Base-by-base conservation (phyloP, 2,329 filamentous ascomycete species). In the Aspergillus sp. region DNA sequence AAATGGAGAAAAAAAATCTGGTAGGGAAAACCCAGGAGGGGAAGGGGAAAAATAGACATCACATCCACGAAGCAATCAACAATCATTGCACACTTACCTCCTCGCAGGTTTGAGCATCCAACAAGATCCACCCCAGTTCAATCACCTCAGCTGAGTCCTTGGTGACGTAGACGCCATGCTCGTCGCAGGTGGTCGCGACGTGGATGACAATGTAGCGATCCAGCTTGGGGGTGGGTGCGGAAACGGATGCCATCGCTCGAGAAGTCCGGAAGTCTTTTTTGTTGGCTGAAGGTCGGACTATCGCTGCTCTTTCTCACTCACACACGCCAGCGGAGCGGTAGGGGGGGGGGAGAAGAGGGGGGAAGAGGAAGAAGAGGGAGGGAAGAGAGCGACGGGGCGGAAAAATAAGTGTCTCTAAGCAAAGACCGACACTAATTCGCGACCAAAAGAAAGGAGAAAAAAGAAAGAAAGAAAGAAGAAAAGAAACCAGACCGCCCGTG, bases 141-240 rank as follows among this genome's bases (percentile, higher is more conserved):
- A 99, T 99, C 67, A 99, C 95, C 82, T 99, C 95, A 63, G 95
- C 95, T 60, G 95, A 98, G 80, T 99, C 95, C 81, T 98, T 98
- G 61, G 95, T 99, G 60, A 99, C 95, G 78, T 99, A 99, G 67
- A 99, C 95, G 64, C 95, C 95, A 80, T 99, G 95, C 78, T 99
- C 95, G 78, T 99, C 95, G 80, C 95, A 99, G 69, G 95, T 99
- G 39, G 95, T 99, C 65, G 95, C 95, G 73, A 98, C 94, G 79
- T 99, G 95, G 77, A 98, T 96, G 73, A 99, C 91, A 67, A 97
- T 90, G 80, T 96, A 99, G 77, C 94, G 91, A 82, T 99, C 95
- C 79, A 96, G 86, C 80, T 90, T 90, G 69, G 88, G 84, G 69
- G 86, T 85, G 82, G 82, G 75, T 65, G 77, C 72, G 71, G 75